phyloP scores from a whole-genome alignment of 257 asterid genomes.

The Rauvolfia tetraphylla region DNA sequence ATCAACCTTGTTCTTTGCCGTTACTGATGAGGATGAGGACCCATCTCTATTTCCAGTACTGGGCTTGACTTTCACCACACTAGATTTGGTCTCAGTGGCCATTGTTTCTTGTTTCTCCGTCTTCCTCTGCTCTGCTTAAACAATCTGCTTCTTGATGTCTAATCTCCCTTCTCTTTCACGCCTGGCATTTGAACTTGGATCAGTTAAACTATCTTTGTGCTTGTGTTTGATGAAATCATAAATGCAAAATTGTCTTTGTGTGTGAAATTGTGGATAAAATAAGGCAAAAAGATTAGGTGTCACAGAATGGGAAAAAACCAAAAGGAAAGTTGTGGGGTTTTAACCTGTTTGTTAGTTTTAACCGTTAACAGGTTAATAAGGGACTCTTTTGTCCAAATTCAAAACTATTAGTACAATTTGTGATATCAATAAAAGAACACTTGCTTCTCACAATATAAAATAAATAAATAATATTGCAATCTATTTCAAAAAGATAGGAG shows the following conservation, averaged over 20 bases:
- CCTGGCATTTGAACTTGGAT: slow-evolving; percentile 12
- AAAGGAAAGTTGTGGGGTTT: not conserved
- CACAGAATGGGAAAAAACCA: no score
- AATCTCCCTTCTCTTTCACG: slow-evolving; percentile 6
- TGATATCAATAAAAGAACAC: no score
- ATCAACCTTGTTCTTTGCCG: slow-evolving; percentile 38
- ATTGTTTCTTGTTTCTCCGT: slow-evolving; percentile 13
- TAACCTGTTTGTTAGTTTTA: not conserved
- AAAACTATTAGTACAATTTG: not conserved
- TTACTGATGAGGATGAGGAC: slow-evolving; percentile 42
- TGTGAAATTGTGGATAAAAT: not conserved
- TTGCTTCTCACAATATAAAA: no score
- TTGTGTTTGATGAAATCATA: not conserved
- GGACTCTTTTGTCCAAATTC: not conserved
- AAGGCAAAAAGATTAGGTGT: not conserved
- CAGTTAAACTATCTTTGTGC: slow-evolving; percentile 2
- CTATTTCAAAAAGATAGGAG: no score
- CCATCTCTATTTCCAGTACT: slow-evolving; percentile 31
- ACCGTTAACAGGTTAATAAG: not conserved
- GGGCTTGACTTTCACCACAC: slow-evolving; percentile 38
- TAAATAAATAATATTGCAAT: no score
- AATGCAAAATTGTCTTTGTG: not conserved
- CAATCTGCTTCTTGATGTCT: slow-evolving; percentile 1
- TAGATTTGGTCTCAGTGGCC: slow-evolving; percentile 52
- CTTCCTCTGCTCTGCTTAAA: not conserved